Evolutionary conservation across 2,329 filamentous ascomycete species (phyloP), one percentile per base, ranked within the genome.

Genomic region (Pyrenophora tritici-repentis): DNA sequence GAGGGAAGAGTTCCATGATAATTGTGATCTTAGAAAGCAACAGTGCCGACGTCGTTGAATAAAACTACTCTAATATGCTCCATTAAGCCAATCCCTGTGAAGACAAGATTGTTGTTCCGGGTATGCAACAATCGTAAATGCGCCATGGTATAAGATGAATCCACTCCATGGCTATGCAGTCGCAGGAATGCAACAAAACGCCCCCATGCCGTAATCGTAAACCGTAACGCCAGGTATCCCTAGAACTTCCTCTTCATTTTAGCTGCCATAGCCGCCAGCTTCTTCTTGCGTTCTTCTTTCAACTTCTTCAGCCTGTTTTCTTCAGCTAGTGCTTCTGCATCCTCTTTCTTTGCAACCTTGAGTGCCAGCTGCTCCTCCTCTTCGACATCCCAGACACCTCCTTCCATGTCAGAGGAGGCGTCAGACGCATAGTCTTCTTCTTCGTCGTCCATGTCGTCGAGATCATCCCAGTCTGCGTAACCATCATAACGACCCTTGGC

Each of bases 341-440:
- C 89, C 67, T 92, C 89, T 39, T 81, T 80, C 37, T 82, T 83
- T 18, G 88, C 89, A 47, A 81, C 78, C 24, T 76, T 73, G 53
- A 86, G 81, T 2, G 88, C 87, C 42, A 76, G 68, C 39, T 79
- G 76, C 69, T 93, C 89, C 70, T 93, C 89, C 31, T 81, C 76
- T 54, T 91, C 87, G 44, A 92, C 83, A 61, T 91, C 88, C 53
- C 86, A 86, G 32, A 87, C 70, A 29, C 87, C 88, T 2, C 87
- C 89, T 70, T 91, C 88, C 87, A 91, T 91, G 62, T 90, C 89
- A 5, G 87, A 90, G 4, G 86, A 88, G 5, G 70, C 84, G 47
- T 88, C 87, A 0, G 84, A 86, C 2, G 78, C 81, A 57, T 89
- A 87, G 40, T 78, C 79, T 26, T 88, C 85, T 36, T 87, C 85